Conservation (phyloP, 106 monocot genomes). For the Allium cepa region DNA sequence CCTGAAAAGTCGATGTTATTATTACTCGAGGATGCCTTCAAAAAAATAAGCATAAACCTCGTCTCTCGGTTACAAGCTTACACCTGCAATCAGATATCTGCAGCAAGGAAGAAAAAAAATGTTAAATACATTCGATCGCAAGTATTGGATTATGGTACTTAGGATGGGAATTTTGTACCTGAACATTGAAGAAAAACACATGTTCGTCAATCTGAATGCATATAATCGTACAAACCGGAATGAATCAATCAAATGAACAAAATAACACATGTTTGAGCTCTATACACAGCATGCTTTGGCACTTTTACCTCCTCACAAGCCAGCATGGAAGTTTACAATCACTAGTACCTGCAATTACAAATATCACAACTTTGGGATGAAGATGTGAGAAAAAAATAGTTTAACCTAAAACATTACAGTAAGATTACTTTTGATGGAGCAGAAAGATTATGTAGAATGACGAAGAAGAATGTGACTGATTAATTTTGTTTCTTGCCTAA, state of each 20-base stretch:
- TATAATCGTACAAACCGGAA: constrained; percentile 3
- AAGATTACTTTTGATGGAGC: no score
- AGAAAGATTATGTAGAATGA: background rate
- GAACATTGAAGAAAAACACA: constrained; percentile 7
- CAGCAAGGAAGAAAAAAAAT: background rate
- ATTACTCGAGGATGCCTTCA: constrained; percentile 48
- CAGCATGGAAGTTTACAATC: constrained; percentile 12
- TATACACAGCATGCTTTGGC: constrained; percentile 35
- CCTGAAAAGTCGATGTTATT: constrained; percentile 7
- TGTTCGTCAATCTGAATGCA: constrained; percentile 10
- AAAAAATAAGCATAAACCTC: constrained; percentile 55
- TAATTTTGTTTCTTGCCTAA: background rate
- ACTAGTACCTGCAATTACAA: constrained; percentile 13
- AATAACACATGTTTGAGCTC: constrained; percentile 15
- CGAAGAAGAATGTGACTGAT: background rate
- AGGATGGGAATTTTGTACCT: constrained; percentile 8
- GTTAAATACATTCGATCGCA: background rate
- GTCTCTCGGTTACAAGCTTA: constrained; percentile 14
- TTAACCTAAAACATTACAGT: no score
- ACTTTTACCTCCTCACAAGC: constrained; percentile 1
- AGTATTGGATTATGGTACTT: background rate
- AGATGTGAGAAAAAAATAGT: background rate
- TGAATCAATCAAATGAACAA: constrained; percentile 23
- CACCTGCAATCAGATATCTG: constrained; percentile 12
- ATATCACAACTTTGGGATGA: background rate